A percentile compares a stretch with the other conserved stretches of the same genome.
phyloP scores from a whole-genome alignment of 768 basidiomycete genomes.

The Termitomyces sp. region DNA sequence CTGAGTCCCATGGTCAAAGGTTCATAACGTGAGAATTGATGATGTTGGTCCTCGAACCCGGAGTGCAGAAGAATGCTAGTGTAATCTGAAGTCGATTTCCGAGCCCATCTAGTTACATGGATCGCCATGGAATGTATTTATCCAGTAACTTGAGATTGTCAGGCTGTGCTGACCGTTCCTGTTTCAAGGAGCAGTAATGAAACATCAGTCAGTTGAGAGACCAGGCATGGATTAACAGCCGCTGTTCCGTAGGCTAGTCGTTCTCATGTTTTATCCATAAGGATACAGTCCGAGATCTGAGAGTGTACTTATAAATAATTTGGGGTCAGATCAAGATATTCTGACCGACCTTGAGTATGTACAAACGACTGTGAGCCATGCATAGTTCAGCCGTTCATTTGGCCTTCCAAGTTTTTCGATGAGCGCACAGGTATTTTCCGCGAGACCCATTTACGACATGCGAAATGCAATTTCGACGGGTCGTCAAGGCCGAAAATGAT shows the following conservation, averaged over 20 bases:
- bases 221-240: too few species aligned
- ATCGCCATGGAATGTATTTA: neutral
- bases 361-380: neutral
- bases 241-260: neutral
- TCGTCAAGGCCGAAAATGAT: too few species aligned
- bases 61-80: neutral
- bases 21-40: conserved; percentile 68
- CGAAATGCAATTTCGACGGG: too few species aligned
- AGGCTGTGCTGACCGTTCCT: neutral
- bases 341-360: neutral
- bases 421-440: too few species aligned
- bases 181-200: neutral
- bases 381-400: too few species aligned
- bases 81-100: neutral
- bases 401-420: too few species aligned
- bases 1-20: neutral
- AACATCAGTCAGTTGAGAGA: neutral
- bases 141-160: neutral
- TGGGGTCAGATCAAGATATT: too few species aligned
- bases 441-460: too few species aligned
- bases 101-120: too few species aligned
- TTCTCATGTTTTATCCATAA: too few species aligned
- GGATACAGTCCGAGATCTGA: too few species aligned
- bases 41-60: neutral
- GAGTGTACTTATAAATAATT: too few species aligned